Base-by-base conservation (phyloP, 2,329 filamentous ascomycete species). In the Diaporthe ampelina region DNA sequence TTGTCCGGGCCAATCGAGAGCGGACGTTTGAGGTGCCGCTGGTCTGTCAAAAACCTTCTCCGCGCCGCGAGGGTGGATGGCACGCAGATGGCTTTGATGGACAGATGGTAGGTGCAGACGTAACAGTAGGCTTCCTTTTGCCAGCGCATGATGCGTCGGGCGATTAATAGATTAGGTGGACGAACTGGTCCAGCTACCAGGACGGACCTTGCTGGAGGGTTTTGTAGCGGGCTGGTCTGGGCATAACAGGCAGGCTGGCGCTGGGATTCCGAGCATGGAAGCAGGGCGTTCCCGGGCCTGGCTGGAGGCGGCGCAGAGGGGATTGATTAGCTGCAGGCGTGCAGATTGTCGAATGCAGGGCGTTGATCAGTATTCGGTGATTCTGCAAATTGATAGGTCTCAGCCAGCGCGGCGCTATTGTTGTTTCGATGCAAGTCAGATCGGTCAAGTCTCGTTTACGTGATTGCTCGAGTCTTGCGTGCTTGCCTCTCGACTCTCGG, bases 341-440 rank as follows among this genome's bases (percentile, higher is more conserved):
- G 63, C 63, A 68, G 45, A 68, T 54, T 68, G 63, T 54, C 63
- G 63, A 68, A 50, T 68, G 71, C 63, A 59, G 74, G 54, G 69
- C 48, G 54, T 59, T 75, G 52, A 68, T 73, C 70, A 65, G 69
- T 63, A 59, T 69, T 19, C 29, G 48, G 45, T 63, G 72, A 67
- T 68, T 52, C 43, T 67, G 72, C 68, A 63, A 74, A 76, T 79
- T 79, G 76, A 78, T 77, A 79, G 77, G 79, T 79, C 78, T 79
- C 78, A 78, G 77, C 78, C 77, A 76, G 63, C 21, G 59, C 32
- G 63, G 63, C 63, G 63, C 63, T 68, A 68, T 54, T 68, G 48
- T 68, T 68, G 48, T 68, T 68, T 68, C 48, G 63, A 68, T 68
- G 63, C 63, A 68, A 21, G 63, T 68, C 48, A 68, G 63, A 54